Conservation (phyloP, 164 flowering plant genomes). For the Echeveria elegans region DNA sequence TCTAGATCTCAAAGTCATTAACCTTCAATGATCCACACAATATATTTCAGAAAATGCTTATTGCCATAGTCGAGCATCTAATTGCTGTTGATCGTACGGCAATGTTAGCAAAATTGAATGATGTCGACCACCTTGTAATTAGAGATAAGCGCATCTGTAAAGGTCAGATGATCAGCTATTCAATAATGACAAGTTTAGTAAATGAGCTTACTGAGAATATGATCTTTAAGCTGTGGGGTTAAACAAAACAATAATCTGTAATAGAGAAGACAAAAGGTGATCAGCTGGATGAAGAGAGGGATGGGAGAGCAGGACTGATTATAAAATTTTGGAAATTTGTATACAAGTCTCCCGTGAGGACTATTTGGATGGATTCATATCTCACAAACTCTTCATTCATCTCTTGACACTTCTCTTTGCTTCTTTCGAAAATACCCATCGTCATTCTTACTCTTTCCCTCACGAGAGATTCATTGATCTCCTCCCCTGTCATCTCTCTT, state of each 20-base stretch:
- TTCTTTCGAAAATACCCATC: conserved; percentile 8
- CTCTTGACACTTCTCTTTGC: neutral
- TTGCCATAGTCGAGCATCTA: too few species aligned
- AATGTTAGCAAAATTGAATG: too few species aligned
- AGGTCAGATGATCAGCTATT: too few species aligned
- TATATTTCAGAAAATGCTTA: too few species aligned
- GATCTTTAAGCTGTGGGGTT: neutral
- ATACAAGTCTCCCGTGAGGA: conserved; percentile 5
- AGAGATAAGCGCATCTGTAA: too few species aligned
- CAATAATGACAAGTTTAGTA: too few species aligned
- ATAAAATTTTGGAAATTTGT: neutral
- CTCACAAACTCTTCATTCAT: conserved; percentile 5
- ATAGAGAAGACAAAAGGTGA: conserved; percentile 6
- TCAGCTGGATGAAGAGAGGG: conserved; percentile 9
- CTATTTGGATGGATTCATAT: conserved; percentile 8
- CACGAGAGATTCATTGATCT: conserved; percentile 2
- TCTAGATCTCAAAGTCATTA: too few species aligned
- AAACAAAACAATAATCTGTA: neutral
- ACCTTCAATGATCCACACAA: too few species aligned
- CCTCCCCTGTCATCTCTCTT: neutral
- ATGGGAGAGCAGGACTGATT: conserved; percentile 5
- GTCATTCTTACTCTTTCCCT: neutral
- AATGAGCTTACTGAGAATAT: too few species aligned
- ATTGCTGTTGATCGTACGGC: too few species aligned
- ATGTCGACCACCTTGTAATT: too few species aligned